A percentile compares a stretch with the other conserved stretches of the same genome.
phyloP scores from a whole-genome alignment of 2,329 filamentous ascomycete genomes.

The Mycosphaerella arachidis region DNA sequence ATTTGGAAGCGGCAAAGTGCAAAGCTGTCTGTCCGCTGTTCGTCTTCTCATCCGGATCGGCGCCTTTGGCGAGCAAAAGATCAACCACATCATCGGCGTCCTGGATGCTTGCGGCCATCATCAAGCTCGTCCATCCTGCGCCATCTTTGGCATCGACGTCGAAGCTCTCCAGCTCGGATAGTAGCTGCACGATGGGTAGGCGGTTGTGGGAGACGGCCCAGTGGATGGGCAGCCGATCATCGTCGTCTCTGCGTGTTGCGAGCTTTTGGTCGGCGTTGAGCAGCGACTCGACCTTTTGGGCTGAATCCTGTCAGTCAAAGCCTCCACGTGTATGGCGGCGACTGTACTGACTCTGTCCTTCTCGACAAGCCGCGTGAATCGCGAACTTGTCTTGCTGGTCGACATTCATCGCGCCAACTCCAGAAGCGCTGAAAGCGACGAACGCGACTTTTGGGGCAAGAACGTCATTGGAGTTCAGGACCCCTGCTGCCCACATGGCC shows the following conservation, averaged over 20 bases:
- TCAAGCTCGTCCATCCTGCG: constrained; percentile 76
- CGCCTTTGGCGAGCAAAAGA: constrained; percentile 60
- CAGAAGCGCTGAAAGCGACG: background rate
- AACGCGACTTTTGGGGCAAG: no score
- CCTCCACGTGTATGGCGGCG: no score
- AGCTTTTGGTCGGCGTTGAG: constrained; percentile 74
- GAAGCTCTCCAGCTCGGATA: constrained; percentile 68
- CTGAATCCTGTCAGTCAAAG: constrained; percentile 41
- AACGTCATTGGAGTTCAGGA: no score
- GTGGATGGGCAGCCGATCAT: constrained; percentile 85
- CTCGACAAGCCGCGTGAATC: constrained; percentile 80
- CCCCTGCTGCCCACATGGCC: no score
- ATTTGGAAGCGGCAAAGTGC: constrained; percentile 88
- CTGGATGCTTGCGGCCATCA: constrained; percentile 73
- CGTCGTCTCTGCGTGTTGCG: constrained; percentile 68
- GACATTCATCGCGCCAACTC: constrained; percentile 23
- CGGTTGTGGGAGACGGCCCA: constrained; percentile 88
- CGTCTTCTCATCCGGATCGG: constrained; percentile 72
- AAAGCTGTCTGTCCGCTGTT: constrained; percentile 73
- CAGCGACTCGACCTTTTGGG: constrained; percentile 66
- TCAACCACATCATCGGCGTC: constrained; percentile 66
- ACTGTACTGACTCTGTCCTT: constrained; percentile 66
- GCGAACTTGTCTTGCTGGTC: constrained; percentile 61
- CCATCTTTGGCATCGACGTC: constrained; percentile 80
- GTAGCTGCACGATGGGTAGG: constrained; percentile 65